Conservation (phyloP, 1,139 yeast genomes). For the Saccharomycopsis phalli region DNA sequence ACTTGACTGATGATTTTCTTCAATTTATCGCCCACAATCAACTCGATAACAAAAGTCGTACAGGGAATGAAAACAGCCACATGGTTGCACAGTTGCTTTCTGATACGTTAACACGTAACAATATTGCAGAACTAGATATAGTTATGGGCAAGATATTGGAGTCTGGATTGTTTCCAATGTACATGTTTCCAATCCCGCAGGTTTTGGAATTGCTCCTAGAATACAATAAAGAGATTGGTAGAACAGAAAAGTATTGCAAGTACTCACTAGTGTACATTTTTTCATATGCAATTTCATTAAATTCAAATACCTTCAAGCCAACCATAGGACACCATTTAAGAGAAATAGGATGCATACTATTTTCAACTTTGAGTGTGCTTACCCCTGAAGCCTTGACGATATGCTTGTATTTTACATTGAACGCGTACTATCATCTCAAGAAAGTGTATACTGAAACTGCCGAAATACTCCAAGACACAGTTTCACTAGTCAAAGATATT, state of each 20-base stretch:
- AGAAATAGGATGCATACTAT: conserved; percentile 3
- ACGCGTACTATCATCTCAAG: conserved; percentile 1
- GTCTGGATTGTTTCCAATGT: too few species aligned
- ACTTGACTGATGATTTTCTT: too few species aligned
- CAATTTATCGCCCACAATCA: too few species aligned
- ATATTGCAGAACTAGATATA: too few species aligned
- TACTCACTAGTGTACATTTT: neutral
- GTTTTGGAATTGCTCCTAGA: neutral
- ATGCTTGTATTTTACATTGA: neutral
- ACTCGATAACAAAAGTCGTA: too few species aligned
- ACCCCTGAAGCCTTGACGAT: neutral
- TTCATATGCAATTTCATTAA: neutral
- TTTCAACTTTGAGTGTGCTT: neutral
- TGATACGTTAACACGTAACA: too few species aligned
- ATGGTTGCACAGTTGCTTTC: too few species aligned
- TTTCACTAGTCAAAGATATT: neutral
- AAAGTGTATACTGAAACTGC: neutral
- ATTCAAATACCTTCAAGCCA: conserved; percentile 3
- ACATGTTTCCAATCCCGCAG: conserved; percentile 3
- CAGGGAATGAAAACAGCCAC: too few species aligned
- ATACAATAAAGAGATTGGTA: neutral
- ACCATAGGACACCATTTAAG: conserved; percentile 5
- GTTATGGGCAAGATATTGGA: too few species aligned
- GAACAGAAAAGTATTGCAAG: neutral
- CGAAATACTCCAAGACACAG: neutral